phyloP scores from a whole-genome alignment of 179 eudicot species.

The Beta macrorhiza region DNA sequence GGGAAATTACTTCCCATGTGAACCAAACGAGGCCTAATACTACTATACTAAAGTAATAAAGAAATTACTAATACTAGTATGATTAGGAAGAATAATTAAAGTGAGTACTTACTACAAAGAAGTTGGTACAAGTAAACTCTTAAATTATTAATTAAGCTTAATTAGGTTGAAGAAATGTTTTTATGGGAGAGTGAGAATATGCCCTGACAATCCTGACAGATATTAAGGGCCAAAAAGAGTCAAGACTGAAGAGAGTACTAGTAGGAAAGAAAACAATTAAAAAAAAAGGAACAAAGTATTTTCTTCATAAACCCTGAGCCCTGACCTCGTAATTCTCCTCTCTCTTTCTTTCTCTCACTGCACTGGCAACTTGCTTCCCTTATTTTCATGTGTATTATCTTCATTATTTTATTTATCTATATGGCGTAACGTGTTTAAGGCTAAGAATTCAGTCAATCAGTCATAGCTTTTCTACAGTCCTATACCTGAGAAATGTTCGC shows the following conservation, averaged over 20 bases:
- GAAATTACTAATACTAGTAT: background rate
- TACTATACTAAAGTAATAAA: background rate
- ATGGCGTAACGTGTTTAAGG: background rate
- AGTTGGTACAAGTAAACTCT: constrained; percentile 9
- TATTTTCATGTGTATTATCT: background rate
- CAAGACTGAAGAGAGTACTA: background rate
- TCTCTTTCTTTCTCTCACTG: background rate
- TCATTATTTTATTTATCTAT: background rate
- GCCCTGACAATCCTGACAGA: constrained; percentile 23
- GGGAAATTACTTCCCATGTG: no score
- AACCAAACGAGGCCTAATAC: no score
- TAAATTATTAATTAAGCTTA: background rate
- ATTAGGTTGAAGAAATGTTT: constrained; percentile 15
- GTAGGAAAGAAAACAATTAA: background rate
- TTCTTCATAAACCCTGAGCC: background rate
- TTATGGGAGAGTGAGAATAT: constrained; percentile 24
- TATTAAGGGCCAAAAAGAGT: constrained; percentile 11
- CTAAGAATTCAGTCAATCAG: background rate
- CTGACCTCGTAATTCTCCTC: constrained; percentile 19
- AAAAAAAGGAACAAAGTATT: background rate
- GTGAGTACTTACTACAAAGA: background rate
- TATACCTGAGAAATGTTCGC: background rate
- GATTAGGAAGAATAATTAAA: constrained; percentile 6
- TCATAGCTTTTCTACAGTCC: background rate
- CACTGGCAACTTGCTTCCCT: background rate